These are phyloP conservation scores for Stylonectria norvegica DNA, from an alignment of 2,329 filamentous ascomycete species.

Conservation along the genomic window DNA sequence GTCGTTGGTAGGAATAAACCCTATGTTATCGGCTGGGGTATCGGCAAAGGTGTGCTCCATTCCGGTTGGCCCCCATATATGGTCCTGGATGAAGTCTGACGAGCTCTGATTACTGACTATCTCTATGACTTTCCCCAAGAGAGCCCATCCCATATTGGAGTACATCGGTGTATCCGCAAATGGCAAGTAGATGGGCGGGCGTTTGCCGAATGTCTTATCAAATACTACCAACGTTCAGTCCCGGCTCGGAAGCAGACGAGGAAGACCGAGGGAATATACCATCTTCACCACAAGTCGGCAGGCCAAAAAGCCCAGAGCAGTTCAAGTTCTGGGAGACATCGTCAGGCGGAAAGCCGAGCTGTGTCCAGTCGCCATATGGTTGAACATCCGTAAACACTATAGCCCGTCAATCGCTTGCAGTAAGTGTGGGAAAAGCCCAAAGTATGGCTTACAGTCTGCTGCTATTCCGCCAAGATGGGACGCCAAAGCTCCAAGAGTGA, in stretches of 20 bases:
- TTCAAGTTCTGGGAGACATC: not conserved
- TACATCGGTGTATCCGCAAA: slow-evolving; percentile 43
- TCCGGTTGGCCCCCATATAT: slow-evolving; percentile 37
- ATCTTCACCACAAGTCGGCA: not conserved
- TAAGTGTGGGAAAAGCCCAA: not conserved
- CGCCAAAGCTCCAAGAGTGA: not conserved
- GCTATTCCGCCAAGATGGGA: not conserved
- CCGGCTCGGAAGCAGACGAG: not conserved
- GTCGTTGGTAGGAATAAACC: slow-evolving; percentile 32
- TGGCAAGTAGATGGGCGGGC: slow-evolving; percentile 35
- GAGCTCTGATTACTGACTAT: slow-evolving; percentile 37
- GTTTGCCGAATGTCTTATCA: not conserved
- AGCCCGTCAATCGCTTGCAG: not conserved
- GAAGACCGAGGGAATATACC: not conserved
- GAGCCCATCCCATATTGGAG: slow-evolving; percentile 42
- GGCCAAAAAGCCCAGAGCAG: not conserved
- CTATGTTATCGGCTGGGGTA: slow-evolving; percentile 25
- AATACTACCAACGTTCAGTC: not conserved
- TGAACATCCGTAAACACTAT: not conserved
- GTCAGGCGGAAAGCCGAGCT: not conserved
- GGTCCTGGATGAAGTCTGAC: slow-evolving; percentile 32
- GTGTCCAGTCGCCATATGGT: not conserved
- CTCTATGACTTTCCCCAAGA: slow-evolving; percentile 42
- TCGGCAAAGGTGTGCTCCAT: slow-evolving; percentile 36
- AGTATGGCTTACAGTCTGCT: not conserved